Evolutionary conservation across 2,329 filamentous ascomycete species (phyloP), one percentile per base, ranked within the genome.

Genomic region (Aspergillus sergii): DNA sequence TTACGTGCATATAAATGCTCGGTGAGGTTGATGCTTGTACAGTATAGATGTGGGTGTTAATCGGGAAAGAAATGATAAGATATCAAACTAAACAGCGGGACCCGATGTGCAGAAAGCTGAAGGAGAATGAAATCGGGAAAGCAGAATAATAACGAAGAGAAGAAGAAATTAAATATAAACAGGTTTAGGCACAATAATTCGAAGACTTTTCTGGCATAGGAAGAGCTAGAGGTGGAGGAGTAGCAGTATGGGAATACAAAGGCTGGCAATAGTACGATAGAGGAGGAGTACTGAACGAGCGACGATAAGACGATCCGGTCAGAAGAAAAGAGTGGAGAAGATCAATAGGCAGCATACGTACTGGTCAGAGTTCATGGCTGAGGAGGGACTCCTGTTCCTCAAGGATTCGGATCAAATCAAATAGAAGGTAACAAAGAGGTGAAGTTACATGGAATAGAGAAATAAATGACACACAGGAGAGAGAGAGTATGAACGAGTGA

Each of bases 161-260:
- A 3, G 36, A 41, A n/a, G 60, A 58, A 46, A 51, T 36, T 58
- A 59, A 68, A 69, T 69, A 69, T 68, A 66, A 70, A 68, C 66
- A 70, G 68, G 66, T 58, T 69, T 69, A 66, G 67, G 67, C 64
- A 70, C 67, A 70, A 58, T 69, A 61, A 68, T 62, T 64, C 41
- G 65, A 68, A 60, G 66, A 62, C 64, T 60, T 61, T 65, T 62
- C 64, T 48, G 62, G 68, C 60, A 68, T 62, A 64, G 59, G 63
- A 50, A 45, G 36, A 61, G 55, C 51, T 23, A 6, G 19, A 48
- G 39, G 36, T 16, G 41, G 28, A 39, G 41, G 14, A 48, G 50
- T 43, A 57, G 51, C 41, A 60, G 59, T 43, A 56, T 57, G 58
- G 61, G 62, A 59, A 64, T 66, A 66, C 66, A 69, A 58, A 63